Base-by-base conservation (phyloP, 768 basidiomycete genomes). In the Leccinellum rugosiceps region DNA sequence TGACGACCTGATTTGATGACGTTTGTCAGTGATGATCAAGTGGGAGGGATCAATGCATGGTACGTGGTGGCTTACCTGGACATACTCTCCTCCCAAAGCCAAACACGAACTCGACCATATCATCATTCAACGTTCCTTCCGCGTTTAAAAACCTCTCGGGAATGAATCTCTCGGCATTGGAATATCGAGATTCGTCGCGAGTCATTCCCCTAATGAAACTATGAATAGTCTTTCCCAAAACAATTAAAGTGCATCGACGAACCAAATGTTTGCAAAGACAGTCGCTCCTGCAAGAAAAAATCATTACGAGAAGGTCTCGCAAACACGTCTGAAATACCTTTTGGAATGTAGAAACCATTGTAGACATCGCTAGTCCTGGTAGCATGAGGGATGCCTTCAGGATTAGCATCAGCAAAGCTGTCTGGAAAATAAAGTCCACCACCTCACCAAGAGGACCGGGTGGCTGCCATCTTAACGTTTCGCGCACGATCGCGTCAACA, bases 311-410 rank as follows among this genome's bases (percentile, higher is more conserved):
- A 3, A 26, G 3, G 21, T 32, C 31, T 47, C 3, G 15, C 34
- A 17, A 31, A 34, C 14, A 30, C 23, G 11, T 26, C 1, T 3
- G 3, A 41, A 15, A 52, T 52, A 58, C 83, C 83, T 58, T 75
- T 74, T 1, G 83, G 83, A 46, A 85, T 85, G 11, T 79, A 67
- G 57, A 80, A n/a, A n/a, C n/a, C n/a, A n/a, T n/a, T n/a, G n/a
- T n/a, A n/a, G n/a, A n/a, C n/a, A n/a, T n/a, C n/a, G 79, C 77
- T 76, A 32, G 65, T 59, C 0, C 73, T 75, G 6, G 65, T 21
- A 14, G 59, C 47, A 53, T 73, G 74, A 34, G 58, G 57, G 43
- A 64, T 9, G 1, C 35, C 57, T 59, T 50, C 7, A 26, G 13
- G 38, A 19, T 26, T 6, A n/a, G 3, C 15, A 26, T 62, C 17